Conservation (phyloP, 2,329 filamentous ascomycete species). For the Pseudopithomyces chartarum region DNA sequence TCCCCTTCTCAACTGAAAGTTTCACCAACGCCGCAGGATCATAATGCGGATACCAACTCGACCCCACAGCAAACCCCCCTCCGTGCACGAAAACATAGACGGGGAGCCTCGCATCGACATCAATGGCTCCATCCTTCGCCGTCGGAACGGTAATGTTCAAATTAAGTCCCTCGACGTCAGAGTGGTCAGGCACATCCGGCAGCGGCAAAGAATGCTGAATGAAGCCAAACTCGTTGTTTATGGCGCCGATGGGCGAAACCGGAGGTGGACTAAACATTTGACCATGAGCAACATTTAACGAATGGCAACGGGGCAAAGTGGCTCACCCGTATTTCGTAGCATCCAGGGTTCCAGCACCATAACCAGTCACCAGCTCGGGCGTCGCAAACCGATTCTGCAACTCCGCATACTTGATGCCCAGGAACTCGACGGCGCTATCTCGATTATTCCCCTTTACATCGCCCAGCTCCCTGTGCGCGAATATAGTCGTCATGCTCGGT, state of each 20-base stretch:
- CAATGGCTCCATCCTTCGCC: constrained; percentile 22
- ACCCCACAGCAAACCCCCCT: constrained; percentile 56
- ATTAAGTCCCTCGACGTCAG: constrained; percentile 57
- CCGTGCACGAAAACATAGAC: constrained; percentile 61
- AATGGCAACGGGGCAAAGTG: background rate
- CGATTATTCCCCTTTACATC: constrained; percentile 29
- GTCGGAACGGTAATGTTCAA: constrained; percentile 57
- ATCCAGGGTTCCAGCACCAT: constrained; percentile 29
- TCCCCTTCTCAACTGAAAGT: constrained; percentile 48
- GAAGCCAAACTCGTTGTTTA: constrained; percentile 53
- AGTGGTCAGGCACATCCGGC: constrained; percentile 44
- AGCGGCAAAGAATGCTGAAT: constrained; percentile 55
- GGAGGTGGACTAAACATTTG: constrained; percentile 31
- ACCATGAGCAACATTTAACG: too few relatives aligned
- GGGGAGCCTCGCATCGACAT: constrained; percentile 47
- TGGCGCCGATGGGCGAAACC: constrained; percentile 47
- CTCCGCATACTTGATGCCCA: constrained; percentile 47
- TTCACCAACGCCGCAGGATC: constrained; percentile 53
- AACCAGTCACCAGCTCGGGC: constrained; percentile 35
- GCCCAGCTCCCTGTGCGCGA: constrained; percentile 28
- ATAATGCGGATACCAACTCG: constrained; percentile 60
- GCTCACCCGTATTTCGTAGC: constrained; percentile 44
- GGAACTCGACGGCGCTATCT: constrained; percentile 39
- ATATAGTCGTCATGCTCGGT: constrained; percentile 24
- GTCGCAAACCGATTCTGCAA: constrained; percentile 44